Base-by-base conservation (phyloP, 2,329 filamentous ascomycete genomes). In the Pochonia chlamydosporia region DNA sequence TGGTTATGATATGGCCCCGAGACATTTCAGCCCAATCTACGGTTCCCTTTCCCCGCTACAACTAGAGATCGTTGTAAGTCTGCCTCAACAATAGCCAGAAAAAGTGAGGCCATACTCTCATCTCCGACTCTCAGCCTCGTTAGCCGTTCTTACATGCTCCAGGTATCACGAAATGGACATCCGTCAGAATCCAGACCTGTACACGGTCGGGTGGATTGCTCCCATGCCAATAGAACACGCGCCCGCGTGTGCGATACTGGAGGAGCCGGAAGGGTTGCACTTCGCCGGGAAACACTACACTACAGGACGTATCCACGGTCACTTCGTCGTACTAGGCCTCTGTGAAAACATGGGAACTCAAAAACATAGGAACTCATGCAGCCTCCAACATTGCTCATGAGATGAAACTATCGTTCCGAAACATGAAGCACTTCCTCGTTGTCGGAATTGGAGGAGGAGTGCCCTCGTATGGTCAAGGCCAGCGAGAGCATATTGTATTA, bases 151-250 rank as follows among this genome's bases (percentile, higher is more conserved):
- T n/a, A n/a, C n/a, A n/a, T n/a, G n/a, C n/a, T n/a, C n/a, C n/a
- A n/a, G n/a, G n/a, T n/a, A n/a, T n/a, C n/a, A n/a, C 28, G 9
- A 41, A 36, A 47, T 47, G 44, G 36, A n/a, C n/a, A n/a, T 23
- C 16, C 20, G 10, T 26, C n/a, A 10, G 8, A 20, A 16, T 20
- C 16, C 21, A 31, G 23, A 9, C 11, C 16, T 25, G 1, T 21
- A 21, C 40, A 48, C 46, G 9, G 40, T 48, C 18, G 46, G 40
- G 11, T 48, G 46, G 46, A 48, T 48, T 24, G 40, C 46, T 3
- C 40, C 46, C 14, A 43, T 48, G 46, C 40, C 46, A 8, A 5
- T 48, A 11, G 46, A 44, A 30, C 46, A 43, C 31, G 23, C 40
- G 13, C 40, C 46, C 16, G 46, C 46, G 10, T 14, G 43, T 44